Base-by-base conservation (phyloP, 164 flowering plant genomes). In the Vitis rotundifolia region DNA sequence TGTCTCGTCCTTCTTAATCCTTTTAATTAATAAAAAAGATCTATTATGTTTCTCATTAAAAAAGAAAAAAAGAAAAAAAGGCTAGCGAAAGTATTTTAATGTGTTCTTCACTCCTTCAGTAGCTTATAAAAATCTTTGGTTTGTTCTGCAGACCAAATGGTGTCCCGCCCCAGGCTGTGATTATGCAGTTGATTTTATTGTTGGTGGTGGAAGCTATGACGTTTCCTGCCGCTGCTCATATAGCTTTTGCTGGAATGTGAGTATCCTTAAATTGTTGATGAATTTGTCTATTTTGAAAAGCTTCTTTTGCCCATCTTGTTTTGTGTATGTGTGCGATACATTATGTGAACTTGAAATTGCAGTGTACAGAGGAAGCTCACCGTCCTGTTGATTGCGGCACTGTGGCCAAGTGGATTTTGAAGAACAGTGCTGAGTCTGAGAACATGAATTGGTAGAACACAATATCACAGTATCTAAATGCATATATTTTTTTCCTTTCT, bases 151-250 rank as follows among this genome's bases (percentile, higher is more conserved):
- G 86, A 83, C 80, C 48, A 85, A 85, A 52, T 85, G 88, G 88
- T 85, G 88, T 71, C 88, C 88, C 12, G 88, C 85, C 49, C 85
- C 86, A 1, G 88, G 84, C 12, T 88, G 91, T 77, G 89, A 83
- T 13, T 80, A 73, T 75, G 89, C 88, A 11, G 79, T 88, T 16
- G 84, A 83, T 56, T 81, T 72, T 74, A 64, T 61, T 50, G 73
- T 69, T 55, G 83, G 80, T 10, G 77, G 79, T 74, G 86, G 72
- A 18, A 79, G 53, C 68, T 84, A 74, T 75, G 88, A 84, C 71
- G 88, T 86, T 51, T 61, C 74, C 11, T 88, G 89, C 60, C 76
- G 48, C 14, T 88, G 91, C 71, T 72, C 82, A 0, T 68, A 76
- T 48, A 74, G 80, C 63, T 86, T 88, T 71, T 88, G 91, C 69